These are phyloP conservation scores for Acer saccharum DNA, from an alignment of 345 rosid species.

Conservation along the genomic window DNA sequence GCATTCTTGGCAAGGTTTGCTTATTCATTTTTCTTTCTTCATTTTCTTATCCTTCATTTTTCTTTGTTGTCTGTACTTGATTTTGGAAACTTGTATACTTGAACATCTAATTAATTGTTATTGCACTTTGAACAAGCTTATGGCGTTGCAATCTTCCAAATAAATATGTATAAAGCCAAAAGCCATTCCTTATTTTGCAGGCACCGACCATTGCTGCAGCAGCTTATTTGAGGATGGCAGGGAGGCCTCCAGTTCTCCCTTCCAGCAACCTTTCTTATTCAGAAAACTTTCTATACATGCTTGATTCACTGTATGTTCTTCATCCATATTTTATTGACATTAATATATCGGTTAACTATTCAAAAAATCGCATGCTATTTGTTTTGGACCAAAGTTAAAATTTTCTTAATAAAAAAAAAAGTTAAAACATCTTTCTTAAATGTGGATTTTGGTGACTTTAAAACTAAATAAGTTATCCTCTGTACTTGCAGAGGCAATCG, in stretches of 20 bases:
- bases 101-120: not conserved
- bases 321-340: conserved; percentile 4
- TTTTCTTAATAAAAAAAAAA: too few species aligned
- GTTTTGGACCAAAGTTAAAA: not conserved
- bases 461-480: not conserved
- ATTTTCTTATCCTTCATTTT: not conserved
- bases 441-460: conserved; percentile 6
- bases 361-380: not conserved
- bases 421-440: not conserved
- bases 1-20: conserved; percentile 87
- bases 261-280: conserved; percentile 88
- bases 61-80: not conserved
- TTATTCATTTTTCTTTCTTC: conserved; percentile 12
- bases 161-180: not conserved
- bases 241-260: conserved; percentile 95
- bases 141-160: not conserved
- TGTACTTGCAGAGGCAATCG: conserved; percentile 70
- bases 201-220: conserved; percentile 97
- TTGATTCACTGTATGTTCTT: conserved; percentile 78
- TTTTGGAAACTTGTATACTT: conserved; percentile 4
- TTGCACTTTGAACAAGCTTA: not conserved
- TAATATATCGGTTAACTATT: conserved; percentile 1
- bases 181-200: conserved; percentile 33
- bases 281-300: conserved; percentile 93
- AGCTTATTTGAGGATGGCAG: conserved; percentile 94